Percentiles rank a stretch among this genome's conserved stretches.
These are phyloP conservation scores for Pilasporangium apinafurcum DNA, from an alignment of 352 stramenopile genomes.

Conservation along the genomic window DNA sequence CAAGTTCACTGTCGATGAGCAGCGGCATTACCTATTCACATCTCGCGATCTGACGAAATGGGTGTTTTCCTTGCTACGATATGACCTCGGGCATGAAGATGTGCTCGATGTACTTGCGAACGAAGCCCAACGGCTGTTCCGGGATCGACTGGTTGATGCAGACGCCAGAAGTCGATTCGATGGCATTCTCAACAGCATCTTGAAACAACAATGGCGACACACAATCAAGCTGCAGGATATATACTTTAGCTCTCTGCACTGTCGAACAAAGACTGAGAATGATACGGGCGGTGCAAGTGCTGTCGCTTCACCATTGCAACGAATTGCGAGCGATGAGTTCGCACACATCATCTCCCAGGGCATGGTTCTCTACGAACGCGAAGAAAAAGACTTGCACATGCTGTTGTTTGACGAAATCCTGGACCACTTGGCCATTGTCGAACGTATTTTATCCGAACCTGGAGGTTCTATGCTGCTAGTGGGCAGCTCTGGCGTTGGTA, in stretches of 20 bases:
- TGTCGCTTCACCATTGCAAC: constrained; percentile 28
- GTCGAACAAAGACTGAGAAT: too few relatives aligned
- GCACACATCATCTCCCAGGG: constrained; percentile 78
- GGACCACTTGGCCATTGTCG: constrained; percentile 86
- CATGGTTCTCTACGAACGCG: constrained; percentile 92
- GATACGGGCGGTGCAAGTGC: constrained; percentile 10
- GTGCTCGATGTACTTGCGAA: constrained; percentile 89
- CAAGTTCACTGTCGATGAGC: constrained; percentile 92
- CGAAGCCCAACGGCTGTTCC: constrained; percentile 85
- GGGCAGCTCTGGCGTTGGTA: constrained; percentile 82
- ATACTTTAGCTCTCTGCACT: constrained; percentile 84
- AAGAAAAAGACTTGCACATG: constrained; percentile 92
- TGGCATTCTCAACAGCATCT: constrained; percentile 64
- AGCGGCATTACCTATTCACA: constrained; percentile 94
- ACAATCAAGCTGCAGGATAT: constrained; percentile 65
- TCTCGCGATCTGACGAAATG: constrained; percentile 90
- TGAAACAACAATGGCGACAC: constrained; percentile 86
- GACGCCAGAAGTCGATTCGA: constrained; percentile 83
- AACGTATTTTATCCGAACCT: constrained; percentile 83
- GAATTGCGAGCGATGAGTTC: constrained; percentile 82
- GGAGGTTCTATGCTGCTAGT: constrained; percentile 89
- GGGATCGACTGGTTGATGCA: constrained; percentile 85
- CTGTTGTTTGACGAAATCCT: constrained; percentile 92
- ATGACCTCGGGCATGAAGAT: constrained; percentile 87
- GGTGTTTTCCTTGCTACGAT: constrained; percentile 85